Evolutionary conservation across 768 basidiomycete species (phyloP).

Genomic region (Leccinum sublutescens): DNA sequence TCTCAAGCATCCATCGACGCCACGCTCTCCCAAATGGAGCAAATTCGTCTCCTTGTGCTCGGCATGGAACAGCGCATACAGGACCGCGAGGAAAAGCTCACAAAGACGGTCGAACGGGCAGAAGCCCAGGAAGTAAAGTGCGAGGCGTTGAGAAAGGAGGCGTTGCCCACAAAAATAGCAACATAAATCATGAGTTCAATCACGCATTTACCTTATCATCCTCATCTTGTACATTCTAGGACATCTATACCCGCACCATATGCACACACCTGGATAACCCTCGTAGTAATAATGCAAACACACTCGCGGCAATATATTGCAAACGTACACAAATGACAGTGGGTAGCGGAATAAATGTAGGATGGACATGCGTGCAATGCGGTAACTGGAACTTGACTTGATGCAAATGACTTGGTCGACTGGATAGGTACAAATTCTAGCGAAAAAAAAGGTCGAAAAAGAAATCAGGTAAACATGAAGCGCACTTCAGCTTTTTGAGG

Average conservation of each 20-base stretch:
- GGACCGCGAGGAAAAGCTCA: slow-evolving; percentile 57
- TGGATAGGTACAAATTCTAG: slow-evolving; percentile 29
- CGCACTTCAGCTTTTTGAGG: slow-evolving; percentile 28
- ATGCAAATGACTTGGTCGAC: slow-evolving; percentile 26
- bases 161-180: slow-evolving; percentile 23
- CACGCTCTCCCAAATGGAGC: slow-evolving; percentile 61
- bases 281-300: slow-evolving; percentile 19
- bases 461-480: slow-evolving; percentile 25
- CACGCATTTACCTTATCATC: slow-evolving; percentile 13
- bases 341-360: slow-evolving; percentile 25
- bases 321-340: slow-evolving; percentile 30
- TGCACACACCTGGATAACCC: neutral
- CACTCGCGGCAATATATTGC: slow-evolving; percentile 28
- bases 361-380: slow-evolving; percentile 24
- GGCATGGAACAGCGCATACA: slow-evolving; percentile 77
- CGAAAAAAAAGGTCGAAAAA: slow-evolving; percentile 9
- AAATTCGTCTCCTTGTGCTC: slow-evolving; percentile 63
- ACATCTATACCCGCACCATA: slow-evolving; percentile 15
- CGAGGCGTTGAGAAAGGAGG: slow-evolving; percentile 47
- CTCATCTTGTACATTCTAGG: slow-evolving; percentile 25
- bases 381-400: slow-evolving; percentile 20
- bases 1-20: slow-evolving; percentile 36
- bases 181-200: slow-evolving; percentile 11
- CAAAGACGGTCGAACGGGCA: slow-evolving; percentile 58
- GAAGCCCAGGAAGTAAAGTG: slow-evolving; percentile 56